Percentiles rank a stretch among this genome's conserved stretches.
Conservation (phyloP, 2,329 filamentous ascomycete genomes). For the Lasiodiplodia sp. region DNA sequence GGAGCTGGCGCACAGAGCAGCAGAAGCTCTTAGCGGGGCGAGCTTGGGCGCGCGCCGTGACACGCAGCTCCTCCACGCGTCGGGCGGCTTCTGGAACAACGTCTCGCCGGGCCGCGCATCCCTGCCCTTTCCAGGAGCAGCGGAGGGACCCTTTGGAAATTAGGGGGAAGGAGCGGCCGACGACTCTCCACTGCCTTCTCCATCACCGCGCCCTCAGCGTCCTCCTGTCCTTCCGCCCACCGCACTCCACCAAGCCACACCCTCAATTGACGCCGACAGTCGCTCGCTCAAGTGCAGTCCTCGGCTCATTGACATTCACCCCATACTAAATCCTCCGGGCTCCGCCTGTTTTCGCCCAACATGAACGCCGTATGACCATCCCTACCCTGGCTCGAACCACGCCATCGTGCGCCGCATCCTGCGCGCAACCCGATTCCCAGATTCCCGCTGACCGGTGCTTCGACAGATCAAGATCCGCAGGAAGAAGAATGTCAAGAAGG, state of each 20-base stretch:
- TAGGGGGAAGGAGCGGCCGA: conserved; percentile 31
- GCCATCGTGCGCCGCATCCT: conserved; percentile 35
- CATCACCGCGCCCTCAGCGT: conserved; percentile 28
- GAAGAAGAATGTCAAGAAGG: conserved; percentile 99
- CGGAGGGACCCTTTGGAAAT: conserved; percentile 31
- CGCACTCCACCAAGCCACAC: conserved; percentile 14
- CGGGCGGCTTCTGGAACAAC: conserved; percentile 20
- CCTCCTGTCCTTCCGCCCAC: conserved; percentile 25
- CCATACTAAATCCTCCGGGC: conserved; percentile 19
- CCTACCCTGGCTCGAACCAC: conserved; percentile 23
- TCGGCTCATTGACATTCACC: conserved; percentile 30
- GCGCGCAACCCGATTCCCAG: conserved; percentile 6
- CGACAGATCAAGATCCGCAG: conserved; percentile 90
- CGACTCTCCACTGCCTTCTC: conserved; percentile 29
- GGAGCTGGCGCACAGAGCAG: conserved; percentile 4
- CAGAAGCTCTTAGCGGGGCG: conserved; percentile 27
- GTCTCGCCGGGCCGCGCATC: conserved; percentile 27
- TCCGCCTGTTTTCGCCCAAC: conserved; percentile 32
- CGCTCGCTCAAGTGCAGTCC: conserved; percentile 30
- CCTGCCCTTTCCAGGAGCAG: conserved; percentile 27
- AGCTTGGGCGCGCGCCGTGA: conserved; percentile 19
- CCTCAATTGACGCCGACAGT: conserved; percentile 29
- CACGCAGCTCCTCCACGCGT: conserved; percentile 25
- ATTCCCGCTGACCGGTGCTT: conserved; percentile 34
- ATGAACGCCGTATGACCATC: conserved; percentile 33